A percentile compares a stretch with the other conserved stretches of the same genome.
These are phyloP conservation scores for Parastagonospora nodorum DNA, from an alignment of 2,329 filamentous ascomycete genomes.

Conservation along the genomic window DNA sequence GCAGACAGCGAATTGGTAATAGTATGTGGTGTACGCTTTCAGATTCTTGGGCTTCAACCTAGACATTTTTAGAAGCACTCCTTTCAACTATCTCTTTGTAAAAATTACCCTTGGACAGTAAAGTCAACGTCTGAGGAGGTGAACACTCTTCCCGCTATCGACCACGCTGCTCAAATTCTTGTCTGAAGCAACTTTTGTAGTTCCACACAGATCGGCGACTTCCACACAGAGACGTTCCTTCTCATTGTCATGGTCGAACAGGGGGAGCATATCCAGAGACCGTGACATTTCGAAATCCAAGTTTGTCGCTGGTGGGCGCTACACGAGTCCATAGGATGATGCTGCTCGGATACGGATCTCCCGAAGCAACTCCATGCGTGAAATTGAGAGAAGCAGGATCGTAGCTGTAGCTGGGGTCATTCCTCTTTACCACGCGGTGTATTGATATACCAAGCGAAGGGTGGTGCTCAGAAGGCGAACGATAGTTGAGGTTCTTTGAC, in stretches of 20 bases:
- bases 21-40: constrained; percentile 68
- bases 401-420: constrained; percentile 29
- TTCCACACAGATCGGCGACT: constrained; percentile 70
- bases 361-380: constrained; percentile 54
- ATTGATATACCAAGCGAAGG: constrained; percentile 68
- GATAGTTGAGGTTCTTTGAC: constrained; percentile 67
- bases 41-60: constrained; percentile 69
- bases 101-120: constrained; percentile 68
- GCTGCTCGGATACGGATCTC: constrained; percentile 52
- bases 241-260: constrained; percentile 61
- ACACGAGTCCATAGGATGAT: constrained; percentile 44
- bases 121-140: constrained; percentile 77
- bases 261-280: constrained; percentile 60
- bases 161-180: constrained; percentile 55
- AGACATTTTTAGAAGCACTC: constrained; percentile 10
- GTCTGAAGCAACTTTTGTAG: constrained; percentile 63
- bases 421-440: constrained; percentile 63
- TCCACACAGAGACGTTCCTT: constrained; percentile 60
- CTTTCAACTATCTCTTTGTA: not conserved
- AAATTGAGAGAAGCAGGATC: constrained; percentile 33
- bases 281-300: constrained; percentile 53
- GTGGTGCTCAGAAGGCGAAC: constrained; percentile 68
- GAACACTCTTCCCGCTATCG: constrained; percentile 65
- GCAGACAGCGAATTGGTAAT: constrained; percentile 73
- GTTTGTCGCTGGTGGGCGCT: constrained; percentile 46